A percentile compares a stretch with the other conserved stretches of the same genome.
These are phyloP conservation scores for Adansonia madagascariensis DNA, from an alignment of 441 rosid genomes.

Conservation along the genomic window DNA sequence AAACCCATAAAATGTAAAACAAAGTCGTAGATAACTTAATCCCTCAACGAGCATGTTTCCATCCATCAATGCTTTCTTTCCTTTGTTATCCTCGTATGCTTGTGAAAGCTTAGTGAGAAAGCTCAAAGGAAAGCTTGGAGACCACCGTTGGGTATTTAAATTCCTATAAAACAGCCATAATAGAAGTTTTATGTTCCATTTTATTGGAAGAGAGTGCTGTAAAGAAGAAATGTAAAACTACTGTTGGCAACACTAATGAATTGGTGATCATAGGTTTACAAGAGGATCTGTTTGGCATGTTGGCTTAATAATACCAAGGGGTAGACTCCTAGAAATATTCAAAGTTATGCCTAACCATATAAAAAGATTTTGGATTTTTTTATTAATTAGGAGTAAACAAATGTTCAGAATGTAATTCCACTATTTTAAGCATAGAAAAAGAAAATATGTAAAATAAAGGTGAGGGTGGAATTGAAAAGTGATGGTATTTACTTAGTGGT, in stretches of 20 bases:
- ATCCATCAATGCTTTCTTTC: neutral
- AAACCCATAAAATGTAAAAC: neutral
- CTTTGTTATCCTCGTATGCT: neutral
- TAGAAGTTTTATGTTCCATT: neutral
- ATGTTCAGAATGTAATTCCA: neutral
- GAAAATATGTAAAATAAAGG: neutral
- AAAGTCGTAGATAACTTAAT: neutral
- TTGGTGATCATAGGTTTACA: neutral
- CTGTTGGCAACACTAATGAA: neutral
- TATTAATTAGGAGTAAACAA: neutral
- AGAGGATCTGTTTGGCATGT: neutral
- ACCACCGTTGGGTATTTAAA: neutral
- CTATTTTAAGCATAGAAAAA: neutral
- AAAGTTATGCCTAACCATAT: neutral
- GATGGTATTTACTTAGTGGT: neutral
- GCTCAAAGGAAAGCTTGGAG: neutral
- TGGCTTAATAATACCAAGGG: neutral
- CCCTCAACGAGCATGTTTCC: constrained; percentile 4
- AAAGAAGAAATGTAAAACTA: neutral
- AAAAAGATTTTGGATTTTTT: neutral
- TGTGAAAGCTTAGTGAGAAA: neutral
- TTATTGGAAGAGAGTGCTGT: neutral
- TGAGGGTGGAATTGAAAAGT: constrained; percentile 3
- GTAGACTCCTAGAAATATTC: neutral
- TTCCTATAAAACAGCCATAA: neutral